These are phyloP conservation scores for Eucalyptus rudis DNA, from an alignment of 345 rosid species.

Conservation along the genomic window DNA sequence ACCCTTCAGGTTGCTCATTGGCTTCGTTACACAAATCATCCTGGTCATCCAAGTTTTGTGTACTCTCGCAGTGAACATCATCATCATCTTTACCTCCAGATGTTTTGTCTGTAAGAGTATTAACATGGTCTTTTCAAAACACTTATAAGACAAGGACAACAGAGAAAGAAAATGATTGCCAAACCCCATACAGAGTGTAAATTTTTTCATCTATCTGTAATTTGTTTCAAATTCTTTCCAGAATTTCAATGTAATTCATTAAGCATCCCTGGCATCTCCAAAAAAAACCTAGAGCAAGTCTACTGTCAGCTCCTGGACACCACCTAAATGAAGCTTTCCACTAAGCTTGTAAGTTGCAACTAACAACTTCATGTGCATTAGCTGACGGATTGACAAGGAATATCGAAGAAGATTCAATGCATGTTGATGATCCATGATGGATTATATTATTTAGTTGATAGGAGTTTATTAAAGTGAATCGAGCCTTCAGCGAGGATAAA, in stretches of 20 bases:
- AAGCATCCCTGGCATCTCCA: neutral
- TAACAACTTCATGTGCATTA: neutral
- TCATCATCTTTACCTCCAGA: slow-evolving; percentile 16
- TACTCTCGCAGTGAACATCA: slow-evolving; percentile 12
- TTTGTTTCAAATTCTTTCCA: neutral
- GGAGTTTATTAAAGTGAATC: neutral
- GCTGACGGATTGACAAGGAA: neutral
- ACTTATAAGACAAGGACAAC: neutral
- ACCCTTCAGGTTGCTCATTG: slow-evolving; percentile 19
- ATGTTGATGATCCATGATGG: neutral
- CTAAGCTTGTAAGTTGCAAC: neutral
- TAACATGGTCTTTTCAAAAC: neutral
- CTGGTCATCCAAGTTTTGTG: slow-evolving; percentile 18
- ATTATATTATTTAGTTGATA: neutral
- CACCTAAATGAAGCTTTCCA: neutral
- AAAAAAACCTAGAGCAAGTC: neutral
- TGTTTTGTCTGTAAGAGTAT: slow-evolving; percentile 21
- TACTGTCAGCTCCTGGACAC: neutral
- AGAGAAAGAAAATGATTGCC: neutral
- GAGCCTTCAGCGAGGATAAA: neutral
- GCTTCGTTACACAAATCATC: slow-evolving; percentile 11
- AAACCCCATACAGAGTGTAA: neutral
- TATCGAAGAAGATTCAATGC: neutral
- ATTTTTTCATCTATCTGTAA: neutral
- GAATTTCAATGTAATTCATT: neutral